A percentile compares a stretch with the other conserved stretches of the same genome.
Conservation (phyloP, 2,329 filamentous ascomycete species). For the Colletotrichum musicola region DNA sequence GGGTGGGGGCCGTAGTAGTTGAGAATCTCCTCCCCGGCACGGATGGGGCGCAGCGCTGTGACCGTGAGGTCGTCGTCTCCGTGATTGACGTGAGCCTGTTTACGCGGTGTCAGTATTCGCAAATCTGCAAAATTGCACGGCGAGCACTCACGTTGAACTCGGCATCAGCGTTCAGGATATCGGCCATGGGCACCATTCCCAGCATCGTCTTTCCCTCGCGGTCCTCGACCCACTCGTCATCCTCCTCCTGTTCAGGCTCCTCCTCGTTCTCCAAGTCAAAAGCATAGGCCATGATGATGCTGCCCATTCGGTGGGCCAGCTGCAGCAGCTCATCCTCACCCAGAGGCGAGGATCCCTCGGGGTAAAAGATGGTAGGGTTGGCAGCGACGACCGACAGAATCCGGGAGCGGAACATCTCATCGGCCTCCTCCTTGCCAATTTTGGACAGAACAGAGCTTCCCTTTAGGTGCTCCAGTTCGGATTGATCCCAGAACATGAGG, state of each 20-base stretch:
- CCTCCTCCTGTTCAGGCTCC: slow-evolving; percentile 70
- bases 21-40: slow-evolving; percentile 80
- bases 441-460: slow-evolving; percentile 82
- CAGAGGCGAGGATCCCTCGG: slow-evolving; percentile 47
- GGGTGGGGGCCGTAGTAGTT: slow-evolving; percentile 92
- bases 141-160: slow-evolving; percentile 87
- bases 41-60: slow-evolving; percentile 76
- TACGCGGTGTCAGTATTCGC: not conserved
- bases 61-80: slow-evolving; percentile 73
- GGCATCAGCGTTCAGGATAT: slow-evolving; percentile 90
- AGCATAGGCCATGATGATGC: slow-evolving; percentile 91
- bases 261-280: slow-evolving; percentile 79
- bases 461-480: slow-evolving; percentile 79
- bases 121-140: no score
- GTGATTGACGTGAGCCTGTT: slow-evolving; percentile 67
- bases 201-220: slow-evolving; percentile 71
- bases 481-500: slow-evolving; percentile 87
- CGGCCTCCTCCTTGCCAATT: slow-evolving; percentile 80
- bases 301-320: slow-evolving; percentile 84
- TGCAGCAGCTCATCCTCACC: slow-evolving; percentile 60
- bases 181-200: slow-evolving; percentile 92
- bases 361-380: slow-evolving; percentile 61
- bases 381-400: slow-evolving; percentile 65
- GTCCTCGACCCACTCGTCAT: slow-evolving; percentile 73
- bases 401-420: slow-evolving; percentile 72